These are phyloP conservation scores for Leucosporidium scottii DNA, from an alignment of 768 basidiomycete species.

Conservation along the genomic window DNA sequence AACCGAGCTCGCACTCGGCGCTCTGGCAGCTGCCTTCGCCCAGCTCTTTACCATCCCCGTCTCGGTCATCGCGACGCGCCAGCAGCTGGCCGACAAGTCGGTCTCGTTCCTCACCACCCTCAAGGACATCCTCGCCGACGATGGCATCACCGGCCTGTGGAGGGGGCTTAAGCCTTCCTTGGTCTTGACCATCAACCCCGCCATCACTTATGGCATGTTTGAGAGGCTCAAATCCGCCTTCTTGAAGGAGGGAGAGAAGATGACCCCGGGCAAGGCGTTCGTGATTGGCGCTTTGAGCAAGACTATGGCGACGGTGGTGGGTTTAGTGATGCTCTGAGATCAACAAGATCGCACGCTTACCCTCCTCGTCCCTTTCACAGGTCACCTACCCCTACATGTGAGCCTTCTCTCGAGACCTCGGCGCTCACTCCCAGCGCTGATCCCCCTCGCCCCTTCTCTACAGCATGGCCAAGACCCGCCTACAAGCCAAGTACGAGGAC, in stretches of 20 bases:
- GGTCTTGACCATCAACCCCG: constrained; percentile 94
- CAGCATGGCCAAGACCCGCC: constrained; percentile 52
- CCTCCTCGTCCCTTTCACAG: constrained; percentile 44
- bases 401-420: no score
- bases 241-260: constrained; percentile 51
- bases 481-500: constrained; percentile 48
- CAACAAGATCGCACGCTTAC: not conserved
- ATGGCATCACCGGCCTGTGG: constrained; percentile 75
- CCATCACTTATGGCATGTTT: constrained; percentile 82
- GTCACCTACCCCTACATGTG: constrained; percentile 85
- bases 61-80: constrained; percentile 91
- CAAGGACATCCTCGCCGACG: constrained; percentile 77
- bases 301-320: constrained; percentile 85
- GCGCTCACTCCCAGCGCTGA: no score
- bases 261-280: constrained; percentile 74
- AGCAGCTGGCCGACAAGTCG: constrained; percentile 62
- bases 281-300: constrained; percentile 86
- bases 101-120: constrained; percentile 72
- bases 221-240: constrained; percentile 78
- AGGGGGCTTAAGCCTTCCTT: constrained; percentile 83
- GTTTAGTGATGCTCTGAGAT: constrained; percentile 38
- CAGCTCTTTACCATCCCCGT: constrained; percentile 99
- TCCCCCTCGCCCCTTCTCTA: no score
- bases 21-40: constrained; percentile 83
- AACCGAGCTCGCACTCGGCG: constrained; percentile 74